phyloP scores from a whole-genome alignment of 257 asterid genomes.

The Solanum pinnatisectum region DNA sequence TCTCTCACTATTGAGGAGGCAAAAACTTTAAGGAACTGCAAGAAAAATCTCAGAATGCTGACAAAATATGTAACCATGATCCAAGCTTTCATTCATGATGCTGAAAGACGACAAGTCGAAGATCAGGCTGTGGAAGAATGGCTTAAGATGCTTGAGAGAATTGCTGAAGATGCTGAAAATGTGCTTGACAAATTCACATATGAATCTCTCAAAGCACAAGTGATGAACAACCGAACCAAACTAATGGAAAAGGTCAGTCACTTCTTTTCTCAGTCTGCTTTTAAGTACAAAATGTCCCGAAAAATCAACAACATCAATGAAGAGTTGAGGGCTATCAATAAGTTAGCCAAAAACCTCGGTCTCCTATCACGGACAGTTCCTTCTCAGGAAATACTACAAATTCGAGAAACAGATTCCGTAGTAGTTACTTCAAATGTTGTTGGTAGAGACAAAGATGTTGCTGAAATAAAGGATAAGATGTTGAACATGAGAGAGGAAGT shows the following conservation, averaged over 20 bases:
- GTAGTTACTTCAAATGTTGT: neutral
- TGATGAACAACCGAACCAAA: neutral
- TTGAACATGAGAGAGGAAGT: neutral
- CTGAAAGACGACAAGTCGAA: neutral
- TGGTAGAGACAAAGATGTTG: conserved; percentile 2
- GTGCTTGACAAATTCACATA: conserved; percentile 6
- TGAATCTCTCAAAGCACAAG: neutral
- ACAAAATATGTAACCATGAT: neutral
- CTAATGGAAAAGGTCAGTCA: neutral
- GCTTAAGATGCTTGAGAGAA: conserved; percentile 6
- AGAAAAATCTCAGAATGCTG: neutral
- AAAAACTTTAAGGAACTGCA: neutral
- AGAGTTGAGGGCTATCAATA: neutral
- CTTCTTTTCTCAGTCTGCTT: neutral
- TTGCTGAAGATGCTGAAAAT: conserved; percentile 9
- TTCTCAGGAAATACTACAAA: neutral
- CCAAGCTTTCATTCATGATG: neutral
- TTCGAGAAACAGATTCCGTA: neutral
- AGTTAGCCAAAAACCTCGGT: neutral
- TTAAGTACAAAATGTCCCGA: neutral
- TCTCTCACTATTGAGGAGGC: neutral
- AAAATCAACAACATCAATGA: neutral
- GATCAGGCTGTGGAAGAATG: neutral
- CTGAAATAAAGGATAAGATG: neutral
- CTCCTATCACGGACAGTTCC: neutral